phyloP scores from a whole-genome alignment of 2,329 filamentous ascomycete genomes.

The Pyrenophora graminea region DNA sequence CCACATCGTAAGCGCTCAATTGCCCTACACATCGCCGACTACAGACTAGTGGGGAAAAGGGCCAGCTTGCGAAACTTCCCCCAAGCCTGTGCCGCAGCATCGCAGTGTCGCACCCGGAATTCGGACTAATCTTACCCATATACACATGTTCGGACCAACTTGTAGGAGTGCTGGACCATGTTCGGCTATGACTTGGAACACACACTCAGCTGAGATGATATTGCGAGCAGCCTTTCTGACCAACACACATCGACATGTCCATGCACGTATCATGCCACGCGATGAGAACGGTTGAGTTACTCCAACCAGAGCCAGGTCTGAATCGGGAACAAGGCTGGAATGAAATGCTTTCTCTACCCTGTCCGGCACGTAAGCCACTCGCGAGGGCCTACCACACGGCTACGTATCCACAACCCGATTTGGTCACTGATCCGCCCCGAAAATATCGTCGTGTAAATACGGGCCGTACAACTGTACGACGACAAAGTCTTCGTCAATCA shows the following conservation, averaged over 20 bases:
- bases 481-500: slow-evolving; percentile 4
- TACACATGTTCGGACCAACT: not conserved
- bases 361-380: slow-evolving; percentile 3
- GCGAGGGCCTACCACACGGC: not conserved
- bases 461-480: slow-evolving; percentile 8
- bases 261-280: not conserved
- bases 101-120: not conserved
- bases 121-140: not conserved
- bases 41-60: slow-evolving; percentile 2
- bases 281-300: not conserved
- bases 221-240: not conserved
- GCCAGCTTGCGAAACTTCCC: not conserved
- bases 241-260: not conserved
- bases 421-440: slow-evolving; percentile 12
- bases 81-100: slow-evolving; percentile 4
- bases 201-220: slow-evolving; percentile 5
- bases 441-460: slow-evolving; percentile 7
- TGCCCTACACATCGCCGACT: slow-evolving; percentile 10
- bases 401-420: slow-evolving; percentile 1
- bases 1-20: slow-evolving; percentile 7
- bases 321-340: slow-evolving; percentile 4
- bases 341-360: slow-evolving; percentile 1
- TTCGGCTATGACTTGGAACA: not conserved
- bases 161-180: not conserved
- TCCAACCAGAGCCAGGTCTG: slow-evolving; percentile 6